Conservation (phyloP, 768 basidiomycete species). For the Trametes cinnabarina region DNA sequence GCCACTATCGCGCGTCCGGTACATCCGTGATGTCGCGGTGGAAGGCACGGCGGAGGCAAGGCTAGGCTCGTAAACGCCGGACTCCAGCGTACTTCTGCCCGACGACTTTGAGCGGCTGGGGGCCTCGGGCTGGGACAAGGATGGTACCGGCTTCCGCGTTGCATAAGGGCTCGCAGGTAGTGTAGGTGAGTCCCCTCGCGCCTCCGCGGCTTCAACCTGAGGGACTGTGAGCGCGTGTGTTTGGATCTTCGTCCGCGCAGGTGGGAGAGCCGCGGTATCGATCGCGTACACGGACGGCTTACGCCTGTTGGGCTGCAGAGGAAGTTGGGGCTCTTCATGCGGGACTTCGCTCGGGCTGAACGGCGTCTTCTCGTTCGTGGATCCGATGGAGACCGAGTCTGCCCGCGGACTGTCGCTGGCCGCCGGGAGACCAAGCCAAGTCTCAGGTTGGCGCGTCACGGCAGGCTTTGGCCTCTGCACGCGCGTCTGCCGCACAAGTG, state of each 20-base stretch:
- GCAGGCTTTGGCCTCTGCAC: background rate
- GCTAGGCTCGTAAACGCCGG: background rate
- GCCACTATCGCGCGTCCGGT: slow-evolving; percentile 5
- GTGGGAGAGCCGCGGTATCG: background rate
- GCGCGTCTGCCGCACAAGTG: background rate
- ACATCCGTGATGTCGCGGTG: slow-evolving; percentile 4
- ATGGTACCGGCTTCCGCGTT: background rate
- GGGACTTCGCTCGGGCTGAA: background rate
- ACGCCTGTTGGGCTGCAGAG: background rate
- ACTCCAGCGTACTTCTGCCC: too few relatives aligned
- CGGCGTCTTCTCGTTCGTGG: background rate
- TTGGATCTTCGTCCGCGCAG: background rate
- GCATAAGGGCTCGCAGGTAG: background rate
- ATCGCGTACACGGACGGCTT: background rate
- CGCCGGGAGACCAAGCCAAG: background rate
- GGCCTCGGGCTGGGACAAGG: background rate
- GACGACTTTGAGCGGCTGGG: background rate
- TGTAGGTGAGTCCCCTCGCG: background rate
- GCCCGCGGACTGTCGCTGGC: background rate
- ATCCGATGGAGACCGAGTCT: background rate
- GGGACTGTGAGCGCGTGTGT: background rate
- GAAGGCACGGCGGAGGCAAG: slow-evolving; percentile 2
- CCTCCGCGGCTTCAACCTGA: background rate
- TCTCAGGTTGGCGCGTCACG: background rate
- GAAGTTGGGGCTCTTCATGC: background rate